Percentiles rank a stretch among this genome's conserved stretches.
phyloP scores from a whole-genome alignment of 352 stramenopile genomes.

The Phytophthora hybrid region DNA sequence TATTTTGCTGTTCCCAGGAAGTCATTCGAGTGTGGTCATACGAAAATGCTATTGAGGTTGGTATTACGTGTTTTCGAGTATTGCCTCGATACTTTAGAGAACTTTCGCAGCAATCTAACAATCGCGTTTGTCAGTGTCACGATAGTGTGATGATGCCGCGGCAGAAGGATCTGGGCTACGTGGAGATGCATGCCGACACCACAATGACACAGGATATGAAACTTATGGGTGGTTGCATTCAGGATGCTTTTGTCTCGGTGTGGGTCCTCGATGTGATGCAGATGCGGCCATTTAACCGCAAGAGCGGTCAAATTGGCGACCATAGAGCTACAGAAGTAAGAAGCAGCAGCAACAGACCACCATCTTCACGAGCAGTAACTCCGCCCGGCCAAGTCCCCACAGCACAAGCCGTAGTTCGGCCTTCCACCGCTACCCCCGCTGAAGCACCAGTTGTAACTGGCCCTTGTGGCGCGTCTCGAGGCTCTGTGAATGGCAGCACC shows the following conservation, averaged over 20 bases:
- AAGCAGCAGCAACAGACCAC: conserved; percentile 23
- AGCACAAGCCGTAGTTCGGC: not conserved
- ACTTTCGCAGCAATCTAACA: not conserved
- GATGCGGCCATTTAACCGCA: conserved; percentile 68
- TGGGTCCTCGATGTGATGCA: conserved; percentile 83
- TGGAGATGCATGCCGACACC: conserved; percentile 72
- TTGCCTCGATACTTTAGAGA: not conserved
- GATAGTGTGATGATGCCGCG: conserved; percentile 72
- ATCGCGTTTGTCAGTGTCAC: conserved; percentile 57
- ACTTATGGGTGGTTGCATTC: conserved; percentile 82
- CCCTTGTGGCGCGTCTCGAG: not conserved
- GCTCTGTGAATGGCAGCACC: not conserved
- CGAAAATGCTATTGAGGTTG: conserved; percentile 79
- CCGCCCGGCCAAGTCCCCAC: conserved; percentile 1
- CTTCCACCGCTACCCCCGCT: conserved; percentile 4
- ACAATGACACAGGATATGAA: conserved; percentile 88
- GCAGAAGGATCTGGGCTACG: conserved; percentile 58
- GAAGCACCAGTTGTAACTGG: conserved; percentile 2
- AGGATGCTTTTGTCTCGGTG: conserved; percentile 84
- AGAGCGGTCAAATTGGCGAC: conserved; percentile 20
- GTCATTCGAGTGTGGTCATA: conserved; percentile 87
- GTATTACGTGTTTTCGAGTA: not conserved
- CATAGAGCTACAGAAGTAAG: conserved; percentile 16
- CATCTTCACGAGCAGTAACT: conserved; percentile 26
- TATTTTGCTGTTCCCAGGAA: conserved; percentile 81